These are phyloP conservation scores for Arthrinium puccinioides DNA, from an alignment of 2,329 filamentous ascomycete genomes.

Conservation along the genomic window DNA sequence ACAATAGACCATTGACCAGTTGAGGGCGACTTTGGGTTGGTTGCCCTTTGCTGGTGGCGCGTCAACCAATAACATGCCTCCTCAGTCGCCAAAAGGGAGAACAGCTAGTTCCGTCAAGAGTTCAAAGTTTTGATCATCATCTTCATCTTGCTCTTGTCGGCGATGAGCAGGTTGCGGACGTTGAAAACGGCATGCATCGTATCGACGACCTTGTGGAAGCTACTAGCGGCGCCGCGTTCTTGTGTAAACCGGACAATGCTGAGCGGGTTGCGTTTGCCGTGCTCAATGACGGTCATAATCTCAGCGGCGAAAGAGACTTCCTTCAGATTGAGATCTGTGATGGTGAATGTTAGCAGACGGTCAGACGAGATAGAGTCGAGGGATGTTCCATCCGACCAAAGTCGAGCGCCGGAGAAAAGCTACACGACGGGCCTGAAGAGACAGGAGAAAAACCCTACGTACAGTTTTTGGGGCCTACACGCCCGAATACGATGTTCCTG, in stretches of 20 bases:
- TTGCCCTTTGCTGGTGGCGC: no score
- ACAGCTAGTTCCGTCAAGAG: constrained; percentile 25
- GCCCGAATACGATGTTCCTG: constrained; percentile 72
- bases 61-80: no score
- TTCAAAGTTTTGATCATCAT: constrained; percentile 68
- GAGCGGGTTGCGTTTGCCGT: constrained; percentile 68
- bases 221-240: constrained; percentile 84
- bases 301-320: constrained; percentile 84
- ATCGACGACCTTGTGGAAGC: constrained; percentile 77
- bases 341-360: no score
- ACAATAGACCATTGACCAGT: no score
- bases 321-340: constrained; percentile 70
- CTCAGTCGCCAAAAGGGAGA: background rate
- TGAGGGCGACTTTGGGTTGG: no score
- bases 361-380: no score
- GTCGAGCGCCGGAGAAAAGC: no score
- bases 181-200: constrained; percentile 65
- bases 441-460: constrained; percentile 37
- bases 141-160: constrained; percentile 57
- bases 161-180: constrained; percentile 58
- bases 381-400: no score
- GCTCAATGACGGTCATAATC: constrained; percentile 82
- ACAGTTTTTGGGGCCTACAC: constrained; percentile 73
- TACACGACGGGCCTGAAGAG: background rate
- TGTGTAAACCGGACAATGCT: constrained; percentile 83